Evolutionary conservation across 495 filamentous ascomycete species (phyloP).

Genomic region (Aspergillus affinis): DNA sequence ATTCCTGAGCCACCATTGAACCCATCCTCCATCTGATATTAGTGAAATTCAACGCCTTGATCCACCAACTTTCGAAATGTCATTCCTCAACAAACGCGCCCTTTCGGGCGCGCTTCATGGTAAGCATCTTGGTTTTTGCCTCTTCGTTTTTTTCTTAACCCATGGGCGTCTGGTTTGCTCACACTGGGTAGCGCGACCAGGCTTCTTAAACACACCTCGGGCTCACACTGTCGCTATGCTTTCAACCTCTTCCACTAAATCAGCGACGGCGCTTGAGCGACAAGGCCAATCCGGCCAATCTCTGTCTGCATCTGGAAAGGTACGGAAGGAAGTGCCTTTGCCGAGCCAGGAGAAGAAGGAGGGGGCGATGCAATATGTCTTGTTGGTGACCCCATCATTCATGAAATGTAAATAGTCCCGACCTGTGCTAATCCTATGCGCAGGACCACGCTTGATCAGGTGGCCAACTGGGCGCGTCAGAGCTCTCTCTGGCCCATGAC

Average conservation of each 20-base stretch:
- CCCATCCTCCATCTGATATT: no score
- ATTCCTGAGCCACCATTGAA: neutral
- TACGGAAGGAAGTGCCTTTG: conserved; percentile 74
- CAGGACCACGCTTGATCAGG: conserved; percentile 87
- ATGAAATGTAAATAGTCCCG: neutral
- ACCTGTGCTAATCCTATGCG: conserved; percentile 11
- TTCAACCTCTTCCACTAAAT: conserved; percentile 43
- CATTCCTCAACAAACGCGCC: conserved; percentile 32
- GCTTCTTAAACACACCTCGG: conserved; percentile 26
- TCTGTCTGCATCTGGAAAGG: conserved; percentile 51
- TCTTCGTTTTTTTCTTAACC: neutral
- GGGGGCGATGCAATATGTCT: conserved; percentile 93
- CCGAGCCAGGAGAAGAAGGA: conserved; percentile 91
- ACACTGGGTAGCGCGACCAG: conserved; percentile 30
- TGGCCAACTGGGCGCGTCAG: conserved; percentile 94
- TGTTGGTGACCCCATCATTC: conserved; percentile 58
- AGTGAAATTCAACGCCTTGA: neutral
- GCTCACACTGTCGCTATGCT: conserved; percentile 35
- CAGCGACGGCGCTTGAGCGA: conserved; percentile 43
- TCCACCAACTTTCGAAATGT: conserved; percentile 22
- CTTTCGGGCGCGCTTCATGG: conserved; percentile 34
- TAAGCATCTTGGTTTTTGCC: conserved; percentile 15
- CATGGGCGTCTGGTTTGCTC: conserved; percentile 9
- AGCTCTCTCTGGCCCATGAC: conserved; percentile 97
- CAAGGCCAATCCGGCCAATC: conserved; percentile 41